Conservation (phyloP, 108 stramenopile genomes). For the Aurantiochytrium sp. region DNA sequence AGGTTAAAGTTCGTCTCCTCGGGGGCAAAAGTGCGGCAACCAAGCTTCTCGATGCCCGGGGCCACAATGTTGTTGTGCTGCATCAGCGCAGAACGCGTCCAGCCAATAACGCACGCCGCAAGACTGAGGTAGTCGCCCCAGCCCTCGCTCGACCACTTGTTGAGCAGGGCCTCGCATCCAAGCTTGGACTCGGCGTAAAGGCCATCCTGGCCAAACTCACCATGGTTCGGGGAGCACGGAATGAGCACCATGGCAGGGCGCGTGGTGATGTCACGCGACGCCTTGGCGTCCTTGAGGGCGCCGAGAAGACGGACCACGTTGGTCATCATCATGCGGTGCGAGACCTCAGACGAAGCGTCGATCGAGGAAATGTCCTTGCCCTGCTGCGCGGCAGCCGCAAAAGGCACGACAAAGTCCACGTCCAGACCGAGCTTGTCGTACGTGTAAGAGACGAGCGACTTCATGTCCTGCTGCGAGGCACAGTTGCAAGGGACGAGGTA, state of each 20-base stretch:
- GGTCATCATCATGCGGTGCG: constrained; percentile 28
- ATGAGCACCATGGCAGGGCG: background rate
- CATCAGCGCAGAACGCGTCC: constrained; percentile 25
- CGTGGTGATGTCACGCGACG: background rate
- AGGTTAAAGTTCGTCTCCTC: constrained; percentile 16
- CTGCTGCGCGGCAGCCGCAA: constrained; percentile 11
- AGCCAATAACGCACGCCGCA: constrained; percentile 21
- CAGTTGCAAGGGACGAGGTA: constrained; percentile 14
- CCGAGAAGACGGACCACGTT: constrained; percentile 22
- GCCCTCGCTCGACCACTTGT: constrained; percentile 23
- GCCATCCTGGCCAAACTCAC: constrained; percentile 20
- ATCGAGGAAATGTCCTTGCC: constrained; percentile 1
- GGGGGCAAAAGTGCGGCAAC: constrained; percentile 3
- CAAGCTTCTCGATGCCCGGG: background rate
- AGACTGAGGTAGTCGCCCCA: constrained; percentile 20
- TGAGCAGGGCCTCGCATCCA: constrained; percentile 18
- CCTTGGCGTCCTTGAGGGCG: background rate
- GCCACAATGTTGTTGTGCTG: constrained; percentile 21
- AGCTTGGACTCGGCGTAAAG: constrained; percentile 31
- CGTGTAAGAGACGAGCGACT: background rate
- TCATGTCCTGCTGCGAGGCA: constrained; percentile 13
- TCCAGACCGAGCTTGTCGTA: background rate
- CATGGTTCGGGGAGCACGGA: constrained; percentile 18
- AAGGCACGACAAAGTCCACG: constrained; percentile 22
- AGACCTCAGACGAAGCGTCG: constrained; percentile 1